phyloP scores from a whole-genome alignment of 2,329 filamentous ascomycete species.

The Colletotrichum lini region DNA sequence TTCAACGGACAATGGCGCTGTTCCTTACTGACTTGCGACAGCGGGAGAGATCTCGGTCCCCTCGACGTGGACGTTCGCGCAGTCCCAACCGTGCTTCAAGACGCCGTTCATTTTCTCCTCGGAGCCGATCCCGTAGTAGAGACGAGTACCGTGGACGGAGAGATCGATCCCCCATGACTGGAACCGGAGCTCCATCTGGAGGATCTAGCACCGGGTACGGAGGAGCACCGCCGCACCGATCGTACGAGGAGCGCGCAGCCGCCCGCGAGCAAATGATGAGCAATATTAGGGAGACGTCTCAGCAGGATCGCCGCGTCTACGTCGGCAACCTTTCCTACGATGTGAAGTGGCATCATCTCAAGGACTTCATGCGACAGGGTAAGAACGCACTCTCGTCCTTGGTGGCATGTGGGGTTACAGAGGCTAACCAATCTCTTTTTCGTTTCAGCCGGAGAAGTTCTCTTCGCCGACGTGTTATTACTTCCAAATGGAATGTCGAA shows the following conservation, averaged over 20 bases:
- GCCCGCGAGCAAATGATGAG: constrained; percentile 97
- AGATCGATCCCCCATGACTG: constrained; percentile 90
- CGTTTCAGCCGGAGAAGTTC: constrained; percentile 92
- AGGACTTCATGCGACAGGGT: constrained; percentile 99
- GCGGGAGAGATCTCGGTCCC: constrained; percentile 88
- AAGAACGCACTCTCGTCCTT: constrained; percentile 56
- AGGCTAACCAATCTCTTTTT: constrained; percentile 45
- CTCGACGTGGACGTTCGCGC: constrained; percentile 85
- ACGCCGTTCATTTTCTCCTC: constrained; percentile 84
- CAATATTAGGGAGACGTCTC: constrained; percentile 92
- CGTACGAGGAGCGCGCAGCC: constrained; percentile 85
- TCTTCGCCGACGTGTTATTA: constrained; percentile 99
- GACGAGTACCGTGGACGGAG: constrained; percentile 82
- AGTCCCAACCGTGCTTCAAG: constrained; percentile 80
- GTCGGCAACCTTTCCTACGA: constrained; percentile 99
- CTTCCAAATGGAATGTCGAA: constrained; percentile 99
- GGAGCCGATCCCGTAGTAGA: constrained; percentile 83
- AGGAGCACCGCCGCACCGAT: constrained; percentile 75
- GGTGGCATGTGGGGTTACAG: constrained; percentile 42
- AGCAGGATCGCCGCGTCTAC: constrained; percentile 99
- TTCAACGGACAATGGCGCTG: constrained; percentile 38
- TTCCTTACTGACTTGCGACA: constrained; percentile 55
- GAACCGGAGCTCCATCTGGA: constrained; percentile 77
- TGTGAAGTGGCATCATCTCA: constrained; percentile 99
- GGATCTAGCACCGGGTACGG: constrained; percentile 78